These are phyloP conservation scores for Candida lessepsii DNA, from an alignment of 805 yeast genomes.

Conservation along the genomic window DNA sequence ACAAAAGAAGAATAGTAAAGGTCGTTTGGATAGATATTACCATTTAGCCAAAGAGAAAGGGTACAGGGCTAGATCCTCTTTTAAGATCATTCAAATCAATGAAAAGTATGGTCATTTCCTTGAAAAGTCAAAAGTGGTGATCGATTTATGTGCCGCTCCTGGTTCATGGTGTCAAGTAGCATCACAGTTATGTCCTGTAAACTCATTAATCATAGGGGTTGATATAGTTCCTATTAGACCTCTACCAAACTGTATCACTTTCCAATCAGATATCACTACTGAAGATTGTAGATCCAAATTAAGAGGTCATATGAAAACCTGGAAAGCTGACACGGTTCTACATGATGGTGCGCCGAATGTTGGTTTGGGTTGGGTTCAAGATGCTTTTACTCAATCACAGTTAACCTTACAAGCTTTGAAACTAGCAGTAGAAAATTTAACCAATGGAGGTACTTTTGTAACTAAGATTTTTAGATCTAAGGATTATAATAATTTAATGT, in stretches of 20 bases:
- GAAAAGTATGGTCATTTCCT: conserved; percentile 95
- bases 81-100: conserved; percentile 90
- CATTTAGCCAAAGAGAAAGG: conserved; percentile 97
- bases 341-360: conserved; percentile 99
- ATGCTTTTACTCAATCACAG: conserved; percentile 97
- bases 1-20: conserved; percentile 94
- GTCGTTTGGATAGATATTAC: conserved; percentile 98
- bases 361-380: conserved; percentile 99
- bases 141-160: conserved; percentile 98
- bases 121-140: conserved; percentile 91
- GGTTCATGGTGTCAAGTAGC: conserved; percentile 97
- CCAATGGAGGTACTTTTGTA: conserved; percentile 91
- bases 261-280: conserved; percentile 96
- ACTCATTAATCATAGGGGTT: conserved; percentile 95
- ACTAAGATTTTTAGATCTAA: conserved; percentile 98
- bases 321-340: conserved; percentile 97
- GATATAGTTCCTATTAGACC: conserved; percentile 97
- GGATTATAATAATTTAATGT: conserved; percentile 93
- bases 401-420: conserved; percentile 90
- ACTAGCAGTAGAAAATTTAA: conserved; percentile 89
- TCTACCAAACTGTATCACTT: conserved; percentile 90
- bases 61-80: conserved; percentile 97
- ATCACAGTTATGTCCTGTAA: conserved; percentile 85
- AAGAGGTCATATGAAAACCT: conserved; percentile 94
- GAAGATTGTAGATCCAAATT: conserved; percentile 95